Evolutionary conservation across 2,329 filamentous ascomycete species (phyloP).

Genomic region (Sarocladiaceae sp.): DNA sequence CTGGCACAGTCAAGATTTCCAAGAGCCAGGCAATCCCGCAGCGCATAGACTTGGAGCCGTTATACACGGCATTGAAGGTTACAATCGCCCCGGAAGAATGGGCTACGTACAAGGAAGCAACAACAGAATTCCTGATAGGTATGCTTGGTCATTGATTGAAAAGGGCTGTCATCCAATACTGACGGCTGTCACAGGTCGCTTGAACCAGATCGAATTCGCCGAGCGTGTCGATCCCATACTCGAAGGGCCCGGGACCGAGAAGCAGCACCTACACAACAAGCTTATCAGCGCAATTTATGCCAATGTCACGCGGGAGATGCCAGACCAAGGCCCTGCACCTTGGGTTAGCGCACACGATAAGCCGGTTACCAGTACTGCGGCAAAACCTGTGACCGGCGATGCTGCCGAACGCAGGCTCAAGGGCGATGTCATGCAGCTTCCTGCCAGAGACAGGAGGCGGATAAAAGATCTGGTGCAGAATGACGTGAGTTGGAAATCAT

Average conservation of each 20-base stretch:
- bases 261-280: slow-evolving; percentile 61
- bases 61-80: slow-evolving; percentile 56
- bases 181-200: slow-evolving; percentile 39
- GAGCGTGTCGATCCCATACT: slow-evolving; percentile 55
- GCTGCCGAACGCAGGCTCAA: slow-evolving; percentile 60
- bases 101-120: slow-evolving; percentile 57
- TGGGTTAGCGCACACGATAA: slow-evolving; percentile 71
- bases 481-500: slow-evolving; percentile 44
- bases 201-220: slow-evolving; percentile 57
- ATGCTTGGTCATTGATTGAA: slow-evolving; percentile 11
- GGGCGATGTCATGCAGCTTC: slow-evolving; percentile 64
- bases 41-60: slow-evolving; percentile 60
- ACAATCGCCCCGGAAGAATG: slow-evolving; percentile 56
- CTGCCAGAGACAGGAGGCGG: slow-evolving; percentile 57
- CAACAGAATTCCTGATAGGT: slow-evolving; percentile 59
- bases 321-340: slow-evolving; percentile 59
- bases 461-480: slow-evolving; percentile 60
- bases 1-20: slow-evolving; percentile 42
- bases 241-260: slow-evolving; percentile 49
- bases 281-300: slow-evolving; percentile 60
- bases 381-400: slow-evolving; percentile 59
- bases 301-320: slow-evolving; percentile 64
- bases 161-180: slow-evolving; percentile 6
- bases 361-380: slow-evolving; percentile 47
- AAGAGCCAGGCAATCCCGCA: slow-evolving; percentile 60